phyloP scores from a whole-genome alignment of 352 stramenopile genomes.

The Phytophthora nicotianae region DNA sequence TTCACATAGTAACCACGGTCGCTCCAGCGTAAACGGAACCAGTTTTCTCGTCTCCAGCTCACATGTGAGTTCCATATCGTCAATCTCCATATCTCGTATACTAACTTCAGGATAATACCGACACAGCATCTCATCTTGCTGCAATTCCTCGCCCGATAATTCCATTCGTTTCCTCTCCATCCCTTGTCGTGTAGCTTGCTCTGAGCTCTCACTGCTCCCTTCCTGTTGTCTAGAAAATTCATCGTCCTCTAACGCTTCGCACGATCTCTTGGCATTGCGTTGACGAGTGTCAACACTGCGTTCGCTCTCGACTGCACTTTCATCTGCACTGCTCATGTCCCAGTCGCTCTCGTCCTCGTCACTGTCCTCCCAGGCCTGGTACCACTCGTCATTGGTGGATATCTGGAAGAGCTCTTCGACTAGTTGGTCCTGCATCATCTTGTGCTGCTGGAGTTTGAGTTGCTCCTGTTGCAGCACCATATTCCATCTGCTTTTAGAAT shows the following conservation, averaged over 20 bases:
- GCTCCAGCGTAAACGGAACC: conserved; percentile 39
- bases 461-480: conserved; percentile 27
- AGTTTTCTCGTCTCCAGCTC: conserved; percentile 13
- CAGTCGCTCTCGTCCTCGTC: conserved; percentile 48
- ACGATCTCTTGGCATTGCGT: conserved; percentile 28
- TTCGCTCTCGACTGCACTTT: conserved; percentile 1
- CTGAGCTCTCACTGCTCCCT: neutral
- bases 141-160: conserved; percentile 19
- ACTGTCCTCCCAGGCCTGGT: conserved; percentile 55
- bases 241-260: conserved; percentile 21
- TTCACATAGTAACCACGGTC: conserved; percentile 44
- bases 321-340: conserved; percentile 25
- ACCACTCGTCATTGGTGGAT: conserved; percentile 72
- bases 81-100: neutral
- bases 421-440: conserved; percentile 41
- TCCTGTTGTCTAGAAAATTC: neutral
- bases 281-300: neutral
- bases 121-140: conserved; percentile 46
- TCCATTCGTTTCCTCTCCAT: conserved; percentile 13
- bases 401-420: conserved; percentile 66
- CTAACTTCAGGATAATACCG: conserved; percentile 43
- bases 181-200: conserved; percentile 5
- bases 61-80: conserved; percentile 19
- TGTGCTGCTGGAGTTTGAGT: conserved; percentile 17
- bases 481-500: conserved; percentile 20